Percentiles rank a stretch among this genome's conserved stretches.
Evolutionary conservation across 192 early-diverging fungal species (phyloP).

Genomic region (Linnemannia schmuckeri): DNA sequence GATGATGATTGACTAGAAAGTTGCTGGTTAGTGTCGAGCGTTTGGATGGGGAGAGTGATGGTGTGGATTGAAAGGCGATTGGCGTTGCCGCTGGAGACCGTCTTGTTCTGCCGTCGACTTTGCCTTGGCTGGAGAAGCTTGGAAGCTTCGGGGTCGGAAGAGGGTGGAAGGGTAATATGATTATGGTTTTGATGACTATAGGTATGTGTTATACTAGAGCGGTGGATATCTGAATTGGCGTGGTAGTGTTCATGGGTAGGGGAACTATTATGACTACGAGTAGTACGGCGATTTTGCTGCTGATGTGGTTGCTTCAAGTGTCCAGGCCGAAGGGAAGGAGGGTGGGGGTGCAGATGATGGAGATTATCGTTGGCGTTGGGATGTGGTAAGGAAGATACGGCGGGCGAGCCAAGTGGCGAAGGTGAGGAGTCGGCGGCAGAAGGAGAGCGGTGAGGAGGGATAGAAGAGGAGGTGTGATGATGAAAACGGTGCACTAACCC

Average conservation of each 20-base stretch:
- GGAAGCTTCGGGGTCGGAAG: not conserved
- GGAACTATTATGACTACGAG: not conserved
- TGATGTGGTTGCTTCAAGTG: constrained; percentile 3
- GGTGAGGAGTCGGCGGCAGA: constrained; percentile 6
- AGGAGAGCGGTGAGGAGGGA: not conserved
- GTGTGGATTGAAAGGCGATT: not conserved
- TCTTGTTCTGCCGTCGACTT: constrained; percentile 7
- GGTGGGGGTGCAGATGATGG: not conserved
- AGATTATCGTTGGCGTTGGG: not conserved
- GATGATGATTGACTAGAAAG: constrained; percentile 12
- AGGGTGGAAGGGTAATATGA: not conserved
- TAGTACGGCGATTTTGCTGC: not conserved
- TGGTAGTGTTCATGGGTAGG: not conserved
- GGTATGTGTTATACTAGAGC: not conserved
- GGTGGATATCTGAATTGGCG: not conserved
- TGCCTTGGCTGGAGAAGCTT: not conserved
- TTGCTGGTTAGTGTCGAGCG: constrained; percentile 28
- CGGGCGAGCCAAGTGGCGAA: not conserved
- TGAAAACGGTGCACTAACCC: constrained; percentile 2
- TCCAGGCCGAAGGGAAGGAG: not conserved
- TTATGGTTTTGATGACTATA: not conserved
- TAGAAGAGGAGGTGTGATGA: not conserved
- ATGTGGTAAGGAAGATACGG: not conserved
- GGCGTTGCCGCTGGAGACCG: not conserved
- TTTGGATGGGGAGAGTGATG: not conserved